These are phyloP conservation scores for Cryptococcus floricola DNA, from an alignment of 1,284 basidiomycete species.

Conservation along the genomic window DNA sequence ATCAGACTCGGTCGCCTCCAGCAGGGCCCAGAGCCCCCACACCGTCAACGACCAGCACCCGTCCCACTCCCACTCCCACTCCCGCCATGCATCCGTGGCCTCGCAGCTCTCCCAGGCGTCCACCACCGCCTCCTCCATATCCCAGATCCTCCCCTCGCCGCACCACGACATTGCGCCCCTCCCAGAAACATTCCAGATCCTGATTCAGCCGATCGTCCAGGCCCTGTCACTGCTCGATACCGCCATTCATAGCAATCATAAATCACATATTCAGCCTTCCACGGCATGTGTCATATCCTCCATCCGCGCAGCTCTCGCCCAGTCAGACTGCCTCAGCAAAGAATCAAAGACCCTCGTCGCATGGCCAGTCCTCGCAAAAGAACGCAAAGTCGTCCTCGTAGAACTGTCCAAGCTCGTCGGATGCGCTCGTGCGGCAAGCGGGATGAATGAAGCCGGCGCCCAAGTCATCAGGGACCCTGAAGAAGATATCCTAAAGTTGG, in stretches of 20 bases:
- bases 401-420: conserved; percentile 79
- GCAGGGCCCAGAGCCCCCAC: background rate
- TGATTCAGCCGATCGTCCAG: conserved; percentile 62
- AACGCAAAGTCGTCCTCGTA: conserved; percentile 77
- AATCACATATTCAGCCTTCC: conserved; percentile 50
- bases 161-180: conserved; percentile 11
- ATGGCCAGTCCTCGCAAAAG: conserved; percentile 65
- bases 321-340: conserved; percentile 79
- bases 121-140: conserved; percentile 12
- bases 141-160: conserved; percentile 4
- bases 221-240: conserved; percentile 79
- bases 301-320: conserved; percentile 80
- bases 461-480: background rate
- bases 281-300: conserved; percentile 82
- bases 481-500: conserved; percentile 10
- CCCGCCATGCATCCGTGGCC: conserved; percentile 9
- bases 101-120: conserved; percentile 16
- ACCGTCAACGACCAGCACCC: background rate
- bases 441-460: conserved; percentile 15
- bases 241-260: conserved; percentile 70
- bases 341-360: conserved; percentile 69
- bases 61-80: background rate
- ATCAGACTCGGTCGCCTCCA: background rate
- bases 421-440: conserved; percentile 73
- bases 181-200: conserved; percentile 24